These are phyloP conservation scores for Thinopyrum elongatum DNA, from an alignment of 176 grass and related monocot genomes.

Conservation along the genomic window DNA sequence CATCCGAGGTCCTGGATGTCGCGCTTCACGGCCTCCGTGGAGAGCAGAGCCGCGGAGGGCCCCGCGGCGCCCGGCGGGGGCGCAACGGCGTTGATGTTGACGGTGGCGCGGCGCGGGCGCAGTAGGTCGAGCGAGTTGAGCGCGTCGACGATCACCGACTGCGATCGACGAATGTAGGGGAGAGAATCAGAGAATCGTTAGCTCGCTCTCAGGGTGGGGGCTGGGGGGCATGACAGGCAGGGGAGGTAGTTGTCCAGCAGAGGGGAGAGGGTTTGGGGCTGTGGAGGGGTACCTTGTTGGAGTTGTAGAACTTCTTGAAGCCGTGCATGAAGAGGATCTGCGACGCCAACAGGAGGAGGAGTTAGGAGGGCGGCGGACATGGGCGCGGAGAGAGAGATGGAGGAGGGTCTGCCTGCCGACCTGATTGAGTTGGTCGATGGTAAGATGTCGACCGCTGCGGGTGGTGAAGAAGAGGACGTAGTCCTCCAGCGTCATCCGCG, in stretches of 20 bases:
- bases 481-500: conserved; percentile 59
- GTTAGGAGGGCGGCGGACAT: neutral
- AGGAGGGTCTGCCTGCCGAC: neutral
- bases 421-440: conserved; percentile 49
- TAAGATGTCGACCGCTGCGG: conserved; percentile 34
- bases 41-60: conserved; percentile 25
- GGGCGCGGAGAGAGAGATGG: neutral
- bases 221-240: neutral
- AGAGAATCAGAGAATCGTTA: neutral
- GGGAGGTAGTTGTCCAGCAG: neutral
- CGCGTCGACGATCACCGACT: conserved; percentile 43
- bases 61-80: neutral
- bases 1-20: conserved; percentile 62
- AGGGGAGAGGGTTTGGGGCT: neutral
- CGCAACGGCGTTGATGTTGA: conserved; percentile 29
- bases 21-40: conserved; percentile 35
- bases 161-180: neutral
- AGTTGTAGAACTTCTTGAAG: conserved; percentile 38
- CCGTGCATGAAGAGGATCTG: conserved; percentile 74
- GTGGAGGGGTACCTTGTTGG: conserved; percentile 31
- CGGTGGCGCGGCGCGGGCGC: conserved; percentile 51
- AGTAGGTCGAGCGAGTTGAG: conserved; percentile 52
- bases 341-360: neutral
- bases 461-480: conserved; percentile 65
- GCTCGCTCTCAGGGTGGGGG: neutral